A percentile compares a stretch with the other conserved stretches of the same genome.
Evolutionary conservation across 176 grass and related monocot species (phyloP).

Genomic region (Triticum dicoccoides): DNA sequence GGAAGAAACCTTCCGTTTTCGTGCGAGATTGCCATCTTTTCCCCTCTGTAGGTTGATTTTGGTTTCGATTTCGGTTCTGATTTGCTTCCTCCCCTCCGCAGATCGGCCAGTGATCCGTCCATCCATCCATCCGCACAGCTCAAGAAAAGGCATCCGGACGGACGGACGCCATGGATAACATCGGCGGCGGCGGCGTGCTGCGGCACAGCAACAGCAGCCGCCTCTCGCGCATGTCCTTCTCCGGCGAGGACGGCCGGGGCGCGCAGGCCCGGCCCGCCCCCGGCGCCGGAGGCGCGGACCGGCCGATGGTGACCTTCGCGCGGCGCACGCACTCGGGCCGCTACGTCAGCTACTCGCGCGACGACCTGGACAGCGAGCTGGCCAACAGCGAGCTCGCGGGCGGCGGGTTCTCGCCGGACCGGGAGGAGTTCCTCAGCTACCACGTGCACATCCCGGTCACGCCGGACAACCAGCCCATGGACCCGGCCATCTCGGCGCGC

Average conservation of each 20-base stretch:
- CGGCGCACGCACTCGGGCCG: constrained; percentile 76
- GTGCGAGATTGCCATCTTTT: not conserved
- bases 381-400: constrained; percentile 7
- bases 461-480: constrained; percentile 94
- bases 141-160: too few relatives aligned
- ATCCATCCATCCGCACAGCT: not conserved
- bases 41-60: too few relatives aligned
- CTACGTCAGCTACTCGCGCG: constrained; percentile 77
- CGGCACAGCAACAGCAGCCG: constrained; percentile 63
- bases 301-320: constrained; percentile 64
- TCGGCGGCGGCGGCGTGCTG: constrained; percentile 20
- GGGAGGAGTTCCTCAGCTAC: constrained; percentile 70
- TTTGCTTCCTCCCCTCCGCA: not conserved
- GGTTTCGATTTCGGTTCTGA: not conserved
- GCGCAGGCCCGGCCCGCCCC: not conserved
- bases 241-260: constrained; percentile 23
- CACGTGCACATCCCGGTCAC: constrained; percentile 79
- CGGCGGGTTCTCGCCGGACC: constrained; percentile 45
- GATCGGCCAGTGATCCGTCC: constrained; percentile 35
- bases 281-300: not conserved
- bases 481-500: constrained; percentile 74
- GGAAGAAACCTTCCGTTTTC: constrained; percentile 17
- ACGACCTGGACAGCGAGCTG: constrained; percentile 72
- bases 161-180: constrained; percentile 21
- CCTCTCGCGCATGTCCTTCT: constrained; percentile 44